phyloP scores from a whole-genome alignment of 768 basidiomycete species.

The Leccinum uliginosum region DNA sequence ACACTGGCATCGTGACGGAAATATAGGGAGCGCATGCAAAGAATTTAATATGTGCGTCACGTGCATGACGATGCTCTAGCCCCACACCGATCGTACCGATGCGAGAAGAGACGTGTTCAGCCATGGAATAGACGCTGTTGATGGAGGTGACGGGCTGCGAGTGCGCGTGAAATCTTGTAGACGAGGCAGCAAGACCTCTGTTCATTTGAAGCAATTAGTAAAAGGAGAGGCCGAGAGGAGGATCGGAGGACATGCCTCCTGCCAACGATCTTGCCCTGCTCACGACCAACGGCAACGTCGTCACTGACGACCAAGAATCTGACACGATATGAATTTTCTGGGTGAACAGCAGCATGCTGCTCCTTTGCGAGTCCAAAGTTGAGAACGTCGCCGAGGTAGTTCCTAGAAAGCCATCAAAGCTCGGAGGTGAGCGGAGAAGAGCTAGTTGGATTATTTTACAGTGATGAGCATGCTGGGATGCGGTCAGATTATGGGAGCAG shows the following conservation, averaged over 20 bases:
- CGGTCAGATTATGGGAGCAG: not conserved
- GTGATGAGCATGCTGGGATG: constrained; percentile 66
- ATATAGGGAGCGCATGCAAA: not conserved
- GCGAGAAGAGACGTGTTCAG: constrained; percentile 60
- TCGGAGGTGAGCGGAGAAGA: not conserved
- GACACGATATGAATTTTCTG: constrained; percentile 61
- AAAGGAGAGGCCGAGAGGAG: constrained; percentile 12
- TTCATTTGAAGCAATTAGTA: not conserved
- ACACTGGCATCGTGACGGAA: too few species aligned
- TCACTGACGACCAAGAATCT: constrained; percentile 84
- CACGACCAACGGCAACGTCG: constrained; percentile 81
- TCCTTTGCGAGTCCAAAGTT: constrained; percentile 91
- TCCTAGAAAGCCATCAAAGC: constrained; percentile 42
- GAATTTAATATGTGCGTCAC: not conserved
- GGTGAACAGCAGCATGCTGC: constrained; percentile 67
- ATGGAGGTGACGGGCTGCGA: constrained; percentile 60
- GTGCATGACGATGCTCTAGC: constrained; percentile 84
- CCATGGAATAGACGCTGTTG: constrained; percentile 61
- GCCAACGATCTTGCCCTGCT: constrained; percentile 81
- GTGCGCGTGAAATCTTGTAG: constrained; percentile 88
- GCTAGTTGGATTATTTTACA: constrained; percentile 59
- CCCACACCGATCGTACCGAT: constrained; percentile 84
- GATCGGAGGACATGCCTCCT: constrained; percentile 48
- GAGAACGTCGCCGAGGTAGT: constrained; percentile 87
- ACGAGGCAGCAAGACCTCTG: constrained; percentile 79